These are phyloP conservation scores for Dimargaris xerosporica DNA, from an alignment of 192 early-diverging fungal species.

Conservation along the genomic window DNA sequence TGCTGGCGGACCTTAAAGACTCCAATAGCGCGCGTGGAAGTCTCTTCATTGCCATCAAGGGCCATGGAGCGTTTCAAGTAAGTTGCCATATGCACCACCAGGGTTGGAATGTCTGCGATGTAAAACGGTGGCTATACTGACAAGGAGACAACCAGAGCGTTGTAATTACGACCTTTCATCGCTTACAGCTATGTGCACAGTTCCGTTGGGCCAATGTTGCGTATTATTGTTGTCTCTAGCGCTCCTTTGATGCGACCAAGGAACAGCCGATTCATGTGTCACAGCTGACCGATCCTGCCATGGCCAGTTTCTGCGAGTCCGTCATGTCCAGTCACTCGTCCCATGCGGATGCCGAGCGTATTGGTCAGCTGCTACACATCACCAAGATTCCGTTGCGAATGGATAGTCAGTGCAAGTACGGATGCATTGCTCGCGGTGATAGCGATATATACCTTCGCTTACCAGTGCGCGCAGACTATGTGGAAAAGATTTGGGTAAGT, in stretches of 20 bases:
- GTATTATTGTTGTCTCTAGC: too few species aligned
- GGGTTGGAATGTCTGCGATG: too few species aligned
- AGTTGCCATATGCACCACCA: too few species aligned
- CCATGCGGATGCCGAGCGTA: constrained; percentile 62
- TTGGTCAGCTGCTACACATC: constrained; percentile 71
- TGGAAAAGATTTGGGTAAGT: constrained; percentile 94
- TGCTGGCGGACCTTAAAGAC: constrained; percentile 44
- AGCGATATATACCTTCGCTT: constrained; percentile 85
- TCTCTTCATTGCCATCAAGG: constrained; percentile 73
- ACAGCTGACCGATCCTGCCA: constrained; percentile 28
- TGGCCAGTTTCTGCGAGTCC: constrained; percentile 85
- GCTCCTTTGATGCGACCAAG: constrained; percentile 14
- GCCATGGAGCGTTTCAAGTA: constrained; percentile 85
- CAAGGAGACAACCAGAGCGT: too few species aligned
- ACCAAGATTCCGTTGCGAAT: constrained; percentile 66
- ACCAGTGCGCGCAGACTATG: constrained; percentile 61
- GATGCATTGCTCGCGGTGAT: constrained; percentile 76
- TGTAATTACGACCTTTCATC: too few species aligned
- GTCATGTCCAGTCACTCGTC: constrained; percentile 84
- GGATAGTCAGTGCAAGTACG: constrained; percentile 98
- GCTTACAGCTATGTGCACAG: too few species aligned
- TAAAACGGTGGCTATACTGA: too few species aligned
- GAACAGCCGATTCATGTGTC: constrained; percentile 51
- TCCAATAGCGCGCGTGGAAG: constrained; percentile 56
- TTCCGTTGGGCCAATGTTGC: too few species aligned